Conservation (phyloP, 2,329 filamentous ascomycete species). For the Neonectria magnoliae region DNA sequence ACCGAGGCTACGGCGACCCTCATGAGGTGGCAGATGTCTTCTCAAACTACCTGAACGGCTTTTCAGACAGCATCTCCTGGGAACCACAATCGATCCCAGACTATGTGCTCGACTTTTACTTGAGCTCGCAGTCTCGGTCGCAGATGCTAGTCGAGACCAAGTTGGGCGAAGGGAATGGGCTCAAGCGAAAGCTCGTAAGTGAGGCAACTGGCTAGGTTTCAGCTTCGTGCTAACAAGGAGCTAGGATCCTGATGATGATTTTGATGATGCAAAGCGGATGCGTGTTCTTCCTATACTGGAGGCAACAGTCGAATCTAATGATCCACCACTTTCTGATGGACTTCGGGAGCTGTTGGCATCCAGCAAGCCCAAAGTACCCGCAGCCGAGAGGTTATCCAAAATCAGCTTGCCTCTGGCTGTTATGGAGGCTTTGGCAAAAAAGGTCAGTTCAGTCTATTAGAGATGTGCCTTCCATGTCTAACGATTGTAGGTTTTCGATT, state of each 20-base stretch:
- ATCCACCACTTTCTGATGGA: constrained; percentile 47
- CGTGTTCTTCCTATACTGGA: constrained; percentile 39
- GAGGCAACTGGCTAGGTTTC: neutral
- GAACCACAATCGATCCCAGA: constrained; percentile 59
- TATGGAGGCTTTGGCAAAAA: constrained; percentile 53
- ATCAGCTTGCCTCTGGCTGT: constrained; percentile 44
- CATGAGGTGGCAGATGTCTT: constrained; percentile 60
- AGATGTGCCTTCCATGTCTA: constrained; percentile 19
- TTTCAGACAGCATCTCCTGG: constrained; percentile 54
- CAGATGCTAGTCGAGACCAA: constrained; percentile 39
- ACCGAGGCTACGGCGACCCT: constrained; percentile 53
- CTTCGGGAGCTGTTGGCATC: constrained; percentile 45
- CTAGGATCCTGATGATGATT: constrained; percentile 44
- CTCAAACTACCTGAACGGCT: constrained; percentile 54
- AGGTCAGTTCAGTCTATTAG: constrained; percentile 43
- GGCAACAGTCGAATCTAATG: constrained; percentile 34
- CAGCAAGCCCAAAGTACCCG: constrained; percentile 24
- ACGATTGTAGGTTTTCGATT: constrained; percentile 44
- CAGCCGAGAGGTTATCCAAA: constrained; percentile 31
- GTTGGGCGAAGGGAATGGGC: constrained; percentile 41
- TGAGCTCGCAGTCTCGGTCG: constrained; percentile 49
- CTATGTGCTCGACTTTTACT: constrained; percentile 59
- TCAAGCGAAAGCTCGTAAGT: constrained; percentile 62
- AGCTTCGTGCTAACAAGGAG: constrained; percentile 7
- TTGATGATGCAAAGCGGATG: constrained; percentile 46